Evolutionary conservation across 495 filamentous ascomycete genomes (phyloP).

Genomic region (Aspergillus taichungensis): DNA sequence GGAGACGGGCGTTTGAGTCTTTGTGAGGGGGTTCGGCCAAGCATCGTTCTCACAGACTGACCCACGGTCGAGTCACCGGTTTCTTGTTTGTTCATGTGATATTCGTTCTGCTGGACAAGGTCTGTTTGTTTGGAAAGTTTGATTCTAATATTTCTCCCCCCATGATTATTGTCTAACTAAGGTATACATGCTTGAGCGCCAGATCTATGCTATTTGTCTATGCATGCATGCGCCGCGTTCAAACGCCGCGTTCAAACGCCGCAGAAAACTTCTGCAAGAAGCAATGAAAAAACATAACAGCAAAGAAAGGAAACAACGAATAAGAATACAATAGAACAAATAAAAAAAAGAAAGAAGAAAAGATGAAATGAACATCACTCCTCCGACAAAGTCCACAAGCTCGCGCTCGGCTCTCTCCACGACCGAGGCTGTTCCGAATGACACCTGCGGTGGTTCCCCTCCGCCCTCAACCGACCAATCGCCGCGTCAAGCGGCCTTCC

Average conservation of each 20-base stretch:
- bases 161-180: too few species aligned
- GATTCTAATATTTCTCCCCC: neutral
- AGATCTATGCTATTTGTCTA: neutral
- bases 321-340: neutral
- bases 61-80: too few species aligned
- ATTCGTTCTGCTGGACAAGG: too few species aligned
- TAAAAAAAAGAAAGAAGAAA: neutral
- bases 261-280: neutral
- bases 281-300: neutral
- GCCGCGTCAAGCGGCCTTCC: constrained; percentile 1
- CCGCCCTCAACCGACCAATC: constrained; percentile 8
- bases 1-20: too few species aligned
- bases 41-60: too few species aligned
- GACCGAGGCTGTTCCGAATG: constrained; percentile 37
- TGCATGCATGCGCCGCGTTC: neutral
- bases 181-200: neutral
- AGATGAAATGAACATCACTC: constrained; percentile 7
- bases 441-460: constrained; percentile 28
- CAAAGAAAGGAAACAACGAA: neutral
- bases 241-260: neutral
- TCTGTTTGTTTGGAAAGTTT: neutral
- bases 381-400: constrained; percentile 33
- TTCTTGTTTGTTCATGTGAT: too few species aligned
- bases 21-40: too few species aligned
- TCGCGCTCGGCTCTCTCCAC: constrained; percentile 32